phyloP scores from a whole-genome alignment of 441 rosid genomes.

The Caryocar brasiliense region DNA sequence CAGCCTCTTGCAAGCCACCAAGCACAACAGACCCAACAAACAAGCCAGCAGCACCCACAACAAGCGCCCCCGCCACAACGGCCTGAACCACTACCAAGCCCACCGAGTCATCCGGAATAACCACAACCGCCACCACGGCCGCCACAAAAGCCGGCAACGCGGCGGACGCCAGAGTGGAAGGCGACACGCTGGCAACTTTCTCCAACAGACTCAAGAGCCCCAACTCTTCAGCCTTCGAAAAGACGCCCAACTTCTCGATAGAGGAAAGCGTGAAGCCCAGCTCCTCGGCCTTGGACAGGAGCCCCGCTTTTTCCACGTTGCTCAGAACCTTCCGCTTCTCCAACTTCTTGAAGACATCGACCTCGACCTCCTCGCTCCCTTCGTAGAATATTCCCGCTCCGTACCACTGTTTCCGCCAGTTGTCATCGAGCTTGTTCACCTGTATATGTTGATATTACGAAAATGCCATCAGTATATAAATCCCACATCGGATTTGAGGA shows the following conservation, averaged over 20 bases:
- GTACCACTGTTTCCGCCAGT: conserved; percentile 78
- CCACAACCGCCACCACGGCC: conserved; percentile 52
- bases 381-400: conserved; percentile 87
- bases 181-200: conserved; percentile 49
- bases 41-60: conserved; percentile 59
- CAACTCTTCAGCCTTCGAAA: conserved; percentile 83
- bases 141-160: conserved; percentile 58
- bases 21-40: conserved; percentile 65
- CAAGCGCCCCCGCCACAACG: conserved; percentile 56
- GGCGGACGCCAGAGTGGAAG: conserved; percentile 65
- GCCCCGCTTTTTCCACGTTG: conserved; percentile 80
- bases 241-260: conserved; percentile 63
- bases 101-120: conserved; percentile 74
- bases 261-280: conserved; percentile 69
- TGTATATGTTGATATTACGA: too few species aligned
- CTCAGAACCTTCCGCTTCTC: conserved; percentile 77
- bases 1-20: conserved; percentile 81
- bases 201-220: conserved; percentile 77
- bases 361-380: conserved; percentile 68
- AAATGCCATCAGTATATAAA: too few species aligned
- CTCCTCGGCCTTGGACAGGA: conserved; percentile 72
- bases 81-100: conserved; percentile 55
- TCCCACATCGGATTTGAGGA: neutral
- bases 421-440: conserved; percentile 66
- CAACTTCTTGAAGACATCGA: conserved; percentile 84